Base-by-base conservation (phyloP, 805 yeast genomes). In the Saccharomyces kudriavzevii region DNA sequence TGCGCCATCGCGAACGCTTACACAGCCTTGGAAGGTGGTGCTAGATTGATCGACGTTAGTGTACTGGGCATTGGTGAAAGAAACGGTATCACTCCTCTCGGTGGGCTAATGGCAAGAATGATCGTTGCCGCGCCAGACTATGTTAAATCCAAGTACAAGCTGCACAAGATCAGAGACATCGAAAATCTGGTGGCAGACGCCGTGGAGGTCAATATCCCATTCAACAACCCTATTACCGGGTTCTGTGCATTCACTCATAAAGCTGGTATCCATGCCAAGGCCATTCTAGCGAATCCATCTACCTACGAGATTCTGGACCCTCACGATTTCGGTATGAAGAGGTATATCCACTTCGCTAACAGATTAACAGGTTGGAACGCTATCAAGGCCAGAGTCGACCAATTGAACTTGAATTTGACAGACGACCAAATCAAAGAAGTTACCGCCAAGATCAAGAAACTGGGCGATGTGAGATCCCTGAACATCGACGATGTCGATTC, bases 241-340 rank as follows among this genome's bases (percentile, higher is more conserved):
- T 94, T 94, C 85, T 94, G 98, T 79, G 99, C 99, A 48, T 92
- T 92, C 77, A 92, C 99, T 56, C 99, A 92, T 78, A 92, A 92
- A 80, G 99, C 99, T 55, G 99, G 99, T 74, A 91, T 92, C 70
- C 99, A 92, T 72, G 98, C 99, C 66, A 92, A 94, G 80, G 98
- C 98, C 54, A 92, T 92, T 63, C 81, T 92, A 61, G 99, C 99
- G 55, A 94, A 92, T 76, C 99, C 99, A 58, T 89, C 97, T 48
- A 94, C 98, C n/a, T 92, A 92, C 73, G 99, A 92, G 78, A 92
- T 92, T 67, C 80, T 92, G 70, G 87, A 87, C 70, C 99, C 99
- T 54, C 76, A 86, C 28, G 99, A 92, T 75, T 92, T 92, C 67
- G 99, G 99, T 70, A 82, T 92, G 70, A 84, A 96, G 53, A 84